Evolutionary conservation across 139 green algal genomes (phyloP).

Genomic region (Cymbomonas tetramitiformis): DNA sequence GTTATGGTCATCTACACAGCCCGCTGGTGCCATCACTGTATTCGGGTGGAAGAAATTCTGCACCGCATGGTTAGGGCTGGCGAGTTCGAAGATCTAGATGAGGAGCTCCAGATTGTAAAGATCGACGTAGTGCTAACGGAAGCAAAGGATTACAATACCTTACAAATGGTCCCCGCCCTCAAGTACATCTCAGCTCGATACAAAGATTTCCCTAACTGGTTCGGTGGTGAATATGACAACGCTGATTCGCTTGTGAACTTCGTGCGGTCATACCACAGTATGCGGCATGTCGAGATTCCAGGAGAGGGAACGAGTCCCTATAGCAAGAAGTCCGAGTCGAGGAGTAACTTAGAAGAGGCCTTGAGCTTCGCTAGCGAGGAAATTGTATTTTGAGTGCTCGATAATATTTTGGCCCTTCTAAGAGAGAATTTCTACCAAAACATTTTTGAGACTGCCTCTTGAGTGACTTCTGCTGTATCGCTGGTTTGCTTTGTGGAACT

Average conservation of each 20-base stretch:
- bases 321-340: conserved; percentile 11
- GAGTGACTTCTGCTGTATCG: too few relatives aligned
- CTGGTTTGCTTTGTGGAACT: too few relatives aligned
- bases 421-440: too few relatives aligned
- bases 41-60: conserved; percentile 16
- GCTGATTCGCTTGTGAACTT: conserved; percentile 11
- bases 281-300: conserved; percentile 24
- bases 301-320: conserved; percentile 19
- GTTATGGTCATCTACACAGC: conserved; percentile 15
- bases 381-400: too few relatives aligned
- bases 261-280: conserved; percentile 20
- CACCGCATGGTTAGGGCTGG: conserved; percentile 4
- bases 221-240: background rate
- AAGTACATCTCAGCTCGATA: conserved; percentile 25
- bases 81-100: conserved; percentile 15
- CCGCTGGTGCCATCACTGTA: conserved; percentile 12
- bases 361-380: too few relatives aligned
- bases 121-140: conserved; percentile 19
- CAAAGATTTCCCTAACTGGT: conserved; percentile 27
- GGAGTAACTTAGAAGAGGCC: background rate
- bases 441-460: too few relatives aligned
- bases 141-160: background rate
- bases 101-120: conserved; percentile 21
- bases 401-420: too few relatives aligned
- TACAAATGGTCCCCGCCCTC: conserved; percentile 5